phyloP scores from a whole-genome alignment of 169 alveolate species.

The Cystoisospora suis region DNA sequence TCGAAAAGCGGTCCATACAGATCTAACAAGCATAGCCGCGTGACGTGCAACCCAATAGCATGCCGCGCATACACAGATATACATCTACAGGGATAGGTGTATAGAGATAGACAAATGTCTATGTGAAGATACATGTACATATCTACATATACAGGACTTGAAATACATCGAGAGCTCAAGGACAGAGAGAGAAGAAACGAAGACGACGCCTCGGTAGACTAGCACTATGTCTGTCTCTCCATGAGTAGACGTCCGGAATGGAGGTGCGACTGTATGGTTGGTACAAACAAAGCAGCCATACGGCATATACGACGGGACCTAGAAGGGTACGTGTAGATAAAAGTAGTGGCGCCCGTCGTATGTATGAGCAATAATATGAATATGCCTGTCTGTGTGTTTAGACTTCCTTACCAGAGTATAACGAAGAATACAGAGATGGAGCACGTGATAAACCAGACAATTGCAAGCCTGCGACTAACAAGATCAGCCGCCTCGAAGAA shows the following conservation, averaged over 20 bases:
- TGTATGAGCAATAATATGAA: too few species aligned
- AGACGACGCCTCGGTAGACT: too few species aligned
- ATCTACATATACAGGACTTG: background rate
- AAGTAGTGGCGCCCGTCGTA: too few species aligned
- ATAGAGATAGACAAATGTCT: background rate
- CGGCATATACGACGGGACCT: too few species aligned
- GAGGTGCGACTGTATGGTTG: too few species aligned
- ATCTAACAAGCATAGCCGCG: background rate
- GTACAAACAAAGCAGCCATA: too few species aligned
- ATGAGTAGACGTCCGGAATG: too few species aligned
- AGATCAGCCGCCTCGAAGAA: constrained; percentile 25
- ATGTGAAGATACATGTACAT: background rate
- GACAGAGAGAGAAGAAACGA: background rate
- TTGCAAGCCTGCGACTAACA: background rate
- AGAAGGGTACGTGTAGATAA: too few species aligned
- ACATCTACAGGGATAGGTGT: background rate
- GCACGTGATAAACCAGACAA: background rate
- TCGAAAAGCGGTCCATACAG: background rate
- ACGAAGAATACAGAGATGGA: background rate
- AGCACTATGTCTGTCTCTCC: too few species aligned
- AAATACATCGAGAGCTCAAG: background rate
- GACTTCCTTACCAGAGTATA: constrained; percentile 32
- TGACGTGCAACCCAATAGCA: background rate
- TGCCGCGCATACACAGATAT: background rate
- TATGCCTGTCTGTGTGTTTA: too few species aligned